phyloP scores from a whole-genome alignment of 2,329 filamentous ascomycete species.

The Seiridium cupressi region DNA sequence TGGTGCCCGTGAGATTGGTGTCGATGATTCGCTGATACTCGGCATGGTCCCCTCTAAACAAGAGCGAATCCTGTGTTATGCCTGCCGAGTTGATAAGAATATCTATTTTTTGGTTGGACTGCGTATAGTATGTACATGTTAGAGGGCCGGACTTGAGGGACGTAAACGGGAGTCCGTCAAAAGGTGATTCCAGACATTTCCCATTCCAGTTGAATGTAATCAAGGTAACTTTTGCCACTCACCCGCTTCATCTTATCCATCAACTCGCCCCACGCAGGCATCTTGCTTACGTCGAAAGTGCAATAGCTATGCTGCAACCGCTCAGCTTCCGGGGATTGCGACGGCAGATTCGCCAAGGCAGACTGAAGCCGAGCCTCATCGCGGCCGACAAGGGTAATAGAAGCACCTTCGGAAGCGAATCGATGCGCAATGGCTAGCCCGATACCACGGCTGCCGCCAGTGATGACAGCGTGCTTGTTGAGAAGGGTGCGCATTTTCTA shows the following conservation, averaged over 20 bases:
- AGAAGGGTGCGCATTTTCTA: slow-evolving; percentile 30
- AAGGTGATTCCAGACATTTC: too few relatives aligned
- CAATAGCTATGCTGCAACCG: slow-evolving; percentile 9
- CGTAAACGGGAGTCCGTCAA: too few relatives aligned
- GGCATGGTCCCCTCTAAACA: slow-evolving; percentile 51
- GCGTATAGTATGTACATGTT: too few relatives aligned
- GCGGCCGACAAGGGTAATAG: slow-evolving; percentile 61
- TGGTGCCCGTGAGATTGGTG: slow-evolving; percentile 69
- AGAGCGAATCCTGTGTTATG: slow-evolving; percentile 61
- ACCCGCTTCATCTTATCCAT: slow-evolving; percentile 8
- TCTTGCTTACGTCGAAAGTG: slow-evolving; percentile 19
- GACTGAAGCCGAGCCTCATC: slow-evolving; percentile 41
- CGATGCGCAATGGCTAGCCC: slow-evolving; percentile 64
- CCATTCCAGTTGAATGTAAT: too few relatives aligned
- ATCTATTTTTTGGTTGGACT: slow-evolving; percentile 30
- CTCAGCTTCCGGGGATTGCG: slow-evolving; percentile 7
- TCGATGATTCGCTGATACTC: slow-evolving; percentile 58
- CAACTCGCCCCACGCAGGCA: slow-evolving; percentile 16
- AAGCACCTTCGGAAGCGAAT: slow-evolving; percentile 63
- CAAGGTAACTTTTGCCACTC: neutral
- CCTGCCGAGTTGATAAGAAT: slow-evolving; percentile 82
- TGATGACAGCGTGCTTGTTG: slow-evolving; percentile 58
- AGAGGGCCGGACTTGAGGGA: too few relatives aligned
- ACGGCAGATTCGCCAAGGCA: slow-evolving; percentile 34
- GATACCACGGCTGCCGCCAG: slow-evolving; percentile 70